phyloP scores from a whole-genome alignment of 1,139 yeast species.

The Hanseniaspora sp. region DNA sequence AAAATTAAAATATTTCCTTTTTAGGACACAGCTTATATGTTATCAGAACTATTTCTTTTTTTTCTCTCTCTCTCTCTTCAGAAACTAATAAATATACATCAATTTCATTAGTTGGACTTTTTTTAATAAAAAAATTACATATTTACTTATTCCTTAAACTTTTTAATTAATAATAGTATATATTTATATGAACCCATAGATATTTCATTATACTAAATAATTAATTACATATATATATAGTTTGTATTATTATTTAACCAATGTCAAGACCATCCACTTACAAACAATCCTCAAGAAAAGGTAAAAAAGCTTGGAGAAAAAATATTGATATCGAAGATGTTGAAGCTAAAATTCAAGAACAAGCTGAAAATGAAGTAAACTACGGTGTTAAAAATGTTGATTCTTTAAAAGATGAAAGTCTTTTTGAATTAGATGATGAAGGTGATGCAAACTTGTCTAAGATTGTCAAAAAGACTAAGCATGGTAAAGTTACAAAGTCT shows the following conservation, averaged over 20 bases:
- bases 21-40: not conserved
- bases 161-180: no score
- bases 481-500: slow-evolving; percentile 48
- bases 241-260: slow-evolving; percentile 5
- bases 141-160: no score
- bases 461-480: slow-evolving; percentile 33
- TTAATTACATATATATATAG: no score
- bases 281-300: slow-evolving; percentile 72
- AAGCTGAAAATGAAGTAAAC: slow-evolving; percentile 54
- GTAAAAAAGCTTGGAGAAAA: slow-evolving; percentile 92
- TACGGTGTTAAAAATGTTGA: slow-evolving; percentile 44
- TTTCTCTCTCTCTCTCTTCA: no score
- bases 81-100: no score
- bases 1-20: not conserved
- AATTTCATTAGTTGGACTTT: no score
- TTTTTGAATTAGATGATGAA: slow-evolving; percentile 62
- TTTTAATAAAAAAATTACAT: no score
- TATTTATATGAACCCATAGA: no score
- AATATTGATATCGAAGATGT: slow-evolving; percentile 77
- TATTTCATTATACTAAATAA: no score
- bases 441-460: slow-evolving; percentile 44
- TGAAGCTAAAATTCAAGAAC: slow-evolving; percentile 56
- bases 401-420: slow-evolving; percentile 34
- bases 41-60: not conserved
- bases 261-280: slow-evolving; percentile 36